Evolutionary conservation across 495 filamentous ascomycete genomes (phyloP).

Genomic region (Sordaria brevicollis): DNA sequence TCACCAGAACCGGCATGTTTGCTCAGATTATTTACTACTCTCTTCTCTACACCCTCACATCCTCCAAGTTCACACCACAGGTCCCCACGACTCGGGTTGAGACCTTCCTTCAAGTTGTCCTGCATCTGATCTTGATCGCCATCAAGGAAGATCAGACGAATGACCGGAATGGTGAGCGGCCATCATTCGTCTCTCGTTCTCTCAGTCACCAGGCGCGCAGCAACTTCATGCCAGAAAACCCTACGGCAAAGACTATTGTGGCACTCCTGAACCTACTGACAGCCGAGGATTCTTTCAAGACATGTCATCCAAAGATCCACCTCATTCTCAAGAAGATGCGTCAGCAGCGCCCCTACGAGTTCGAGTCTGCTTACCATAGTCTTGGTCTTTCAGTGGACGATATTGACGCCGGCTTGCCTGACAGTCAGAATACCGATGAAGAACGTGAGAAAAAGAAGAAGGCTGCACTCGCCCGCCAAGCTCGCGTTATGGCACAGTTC

Average conservation of each 20-base stretch:
- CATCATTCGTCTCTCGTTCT: slow-evolving; percentile 61
- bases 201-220: slow-evolving; percentile 49
- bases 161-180: slow-evolving; percentile 38
- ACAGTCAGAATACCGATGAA: slow-evolving; percentile 47
- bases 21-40: slow-evolving; percentile 85
- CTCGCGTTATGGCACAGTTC: slow-evolving; percentile 91
- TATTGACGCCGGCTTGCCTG: slow-evolving; percentile 44
- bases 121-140: slow-evolving; percentile 78
- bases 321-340: slow-evolving; percentile 80
- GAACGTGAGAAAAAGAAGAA: slow-evolving; percentile 80
- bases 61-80: slow-evolving; percentile 50
- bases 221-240: slow-evolving; percentile 40
- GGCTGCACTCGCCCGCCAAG: slow-evolving; percentile 78
- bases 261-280: slow-evolving; percentile 65
- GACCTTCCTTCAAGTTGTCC: slow-evolving; percentile 78
- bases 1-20: slow-evolving; percentile 77
- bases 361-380: slow-evolving; percentile 47
- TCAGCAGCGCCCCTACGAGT: slow-evolving; percentile 63
- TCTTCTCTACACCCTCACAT: slow-evolving; percentile 62
- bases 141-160: slow-evolving; percentile 64
- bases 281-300: slow-evolving; percentile 59
- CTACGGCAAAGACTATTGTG: slow-evolving; percentile 55
- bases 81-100: slow-evolving; percentile 78
- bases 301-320: slow-evolving; percentile 74
- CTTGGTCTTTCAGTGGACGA: slow-evolving; percentile 41